Base-by-base conservation (phyloP, 768 basidiomycete species). In the Boletus eberwhitei region DNA sequence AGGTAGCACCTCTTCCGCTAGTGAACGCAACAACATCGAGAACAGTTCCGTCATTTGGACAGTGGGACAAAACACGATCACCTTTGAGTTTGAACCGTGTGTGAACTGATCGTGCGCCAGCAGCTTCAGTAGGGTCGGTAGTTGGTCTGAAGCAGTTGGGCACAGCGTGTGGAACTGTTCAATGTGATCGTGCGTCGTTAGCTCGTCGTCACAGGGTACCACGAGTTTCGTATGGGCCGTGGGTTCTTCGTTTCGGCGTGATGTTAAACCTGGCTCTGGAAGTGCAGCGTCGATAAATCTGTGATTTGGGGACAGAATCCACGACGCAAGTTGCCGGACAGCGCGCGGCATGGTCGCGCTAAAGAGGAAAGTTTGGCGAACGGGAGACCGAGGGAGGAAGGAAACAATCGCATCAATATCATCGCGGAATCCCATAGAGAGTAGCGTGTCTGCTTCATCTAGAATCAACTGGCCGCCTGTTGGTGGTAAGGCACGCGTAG, bases 351-450 rank as follows among this genome's bases (percentile, higher is more conserved):
- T 84, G 3, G 93, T 95, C 22, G 94, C 93, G 14, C 90, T 92
- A 73, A 96, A 94, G 52, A 98, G 77, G 74, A 96, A 87, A 0
- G 93, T 96, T 66, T 95, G 93, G n/a, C 93, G 84, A 50, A 82
- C 67, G 0, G 86, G 81, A 1, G 73, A 62, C 19, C 74, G 73
- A 8, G 88, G 86, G n/a, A 95, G 76, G 63, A 75, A 79, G 5
- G 74, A 65, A 29, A 79, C 71, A 61, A 96, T 92, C 2, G 79
- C 82, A 21, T 89, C 83, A 31, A 98, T 84, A 62, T 96, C 94
- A 22, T 86, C 81, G 5, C 88, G 81, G 81, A 96, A 97, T 60
- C 94, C 94, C 87, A 94, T 88, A 53, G 93, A 91, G 12, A 98
- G 77, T 13, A 96, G 77, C 0, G 88, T 90, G 64, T 98, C 94